Base-by-base conservation (phyloP, 345 rosid species). In the Cardiospermum halicacabum region DNA sequence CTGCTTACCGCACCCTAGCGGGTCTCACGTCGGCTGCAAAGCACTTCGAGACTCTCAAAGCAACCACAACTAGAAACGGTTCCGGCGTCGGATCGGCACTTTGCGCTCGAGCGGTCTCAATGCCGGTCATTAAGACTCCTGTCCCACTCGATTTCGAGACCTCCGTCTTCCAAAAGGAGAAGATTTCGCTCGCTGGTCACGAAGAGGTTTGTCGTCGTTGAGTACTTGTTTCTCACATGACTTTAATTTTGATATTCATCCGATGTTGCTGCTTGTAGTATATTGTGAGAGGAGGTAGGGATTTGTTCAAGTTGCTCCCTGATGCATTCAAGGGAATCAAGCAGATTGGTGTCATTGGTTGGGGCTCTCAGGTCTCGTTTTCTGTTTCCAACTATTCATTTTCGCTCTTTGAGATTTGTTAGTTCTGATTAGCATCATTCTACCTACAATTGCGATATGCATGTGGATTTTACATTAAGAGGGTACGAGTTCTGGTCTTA, bases 271-370 rank as follows among this genome's bases (percentile, higher is more conserved):
- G 32, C 30, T 45, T 69, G 70, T 51, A 93, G 98, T 90, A 79
- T 74, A 90, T 90, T 74, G 98, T 93, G 80, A 93, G 88, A 86
- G 98, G 98, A 69, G 96, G 98, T 30, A 85, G 98, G 56, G 85
- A 92, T 69, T 79, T 92, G 80, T 92, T 92, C 83, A 79, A 82
- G 31, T 74, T 84, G 82, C 75, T 89, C 62, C 91, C 89, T 0
- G 93, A 86, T 61, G 96, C 96, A 31, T 83, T 92, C 72, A 88
- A 84, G 68, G 98, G 98, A 22, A 77, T 92, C 69, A 86, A 86
- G 83, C 96, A 92, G 77, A 92, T 92, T 53, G 98, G 96, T 22
- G 96, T 92, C 5, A 81, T 92, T 57, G 98, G 96, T 13, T 92
- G 93, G 98, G 98, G 96, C 18, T 92, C 98, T 25, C 96, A 92